phyloP scores from a whole-genome alignment of 2,329 filamentous ascomycete genomes.

The Nemania sp. region DNA sequence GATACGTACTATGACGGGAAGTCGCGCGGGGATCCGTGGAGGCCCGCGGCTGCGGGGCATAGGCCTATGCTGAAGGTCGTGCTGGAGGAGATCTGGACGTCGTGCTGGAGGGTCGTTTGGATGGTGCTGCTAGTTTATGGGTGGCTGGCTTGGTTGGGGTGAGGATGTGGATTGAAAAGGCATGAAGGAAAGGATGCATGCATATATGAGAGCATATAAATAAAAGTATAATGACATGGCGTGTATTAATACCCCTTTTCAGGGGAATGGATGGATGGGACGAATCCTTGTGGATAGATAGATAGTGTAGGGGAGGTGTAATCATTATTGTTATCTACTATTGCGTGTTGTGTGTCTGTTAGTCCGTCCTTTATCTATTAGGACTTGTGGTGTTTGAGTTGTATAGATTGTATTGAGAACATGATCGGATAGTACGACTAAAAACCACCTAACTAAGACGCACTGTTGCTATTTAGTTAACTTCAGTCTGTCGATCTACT shows the following conservation, averaged over 20 bases:
- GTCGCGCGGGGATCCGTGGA: conserved; percentile 45
- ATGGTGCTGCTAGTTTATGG: conserved; percentile 74
- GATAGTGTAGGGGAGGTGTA: conserved; percentile 5
- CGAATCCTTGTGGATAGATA: conserved; percentile 12
- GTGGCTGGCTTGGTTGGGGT: conserved; percentile 49
- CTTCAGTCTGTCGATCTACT: too few species aligned
- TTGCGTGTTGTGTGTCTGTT: neutral
- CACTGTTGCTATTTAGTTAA: too few species aligned
- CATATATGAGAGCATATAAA: neutral
- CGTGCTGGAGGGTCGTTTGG: conserved; percentile 71
- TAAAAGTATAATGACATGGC: neutral
- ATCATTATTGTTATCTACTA: conserved; percentile 9
- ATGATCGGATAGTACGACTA: too few species aligned
- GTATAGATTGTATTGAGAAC: neutral
- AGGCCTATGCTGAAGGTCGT: conserved; percentile 61
- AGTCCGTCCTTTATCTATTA: neutral
- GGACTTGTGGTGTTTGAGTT: neutral
- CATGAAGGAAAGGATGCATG: neutral
- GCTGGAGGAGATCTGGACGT: conserved; percentile 70
- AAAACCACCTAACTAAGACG: too few species aligned
- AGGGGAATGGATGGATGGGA: neutral
- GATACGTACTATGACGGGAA: conserved; percentile 61
- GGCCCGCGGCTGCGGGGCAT: conserved; percentile 43
- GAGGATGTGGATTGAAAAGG: neutral
- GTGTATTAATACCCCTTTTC: conserved; percentile 6